Base-by-base conservation (phyloP, 148 eudicot species). In the Vaccinium darrowii region DNA sequence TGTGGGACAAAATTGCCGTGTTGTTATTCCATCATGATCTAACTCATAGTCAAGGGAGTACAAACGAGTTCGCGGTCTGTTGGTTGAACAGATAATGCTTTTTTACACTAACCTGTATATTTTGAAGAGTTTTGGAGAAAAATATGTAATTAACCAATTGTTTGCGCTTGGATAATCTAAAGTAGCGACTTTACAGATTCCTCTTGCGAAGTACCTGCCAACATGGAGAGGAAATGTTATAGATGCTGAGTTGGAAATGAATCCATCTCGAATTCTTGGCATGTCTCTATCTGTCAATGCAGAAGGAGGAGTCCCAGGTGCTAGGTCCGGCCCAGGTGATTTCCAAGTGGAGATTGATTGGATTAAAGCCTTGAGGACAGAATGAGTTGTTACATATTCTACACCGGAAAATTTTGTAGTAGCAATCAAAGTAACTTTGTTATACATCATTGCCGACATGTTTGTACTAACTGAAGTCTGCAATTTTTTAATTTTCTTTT, bases 221-320 rank as follows among this genome's bases (percentile, higher is more conserved):
- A 95, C 99, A 1, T 97, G 99, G 99, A 94, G 98, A 58, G 99
- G 99, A 43, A 95, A 94, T 60, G 96, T 97, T 33, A 97, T 97
- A 77, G 98, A 95, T 78, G 98, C 87, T 78, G 83, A 88, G 11
- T 12, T 97, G 92, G 99, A 97, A 84, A 97, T 95, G 99, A 97
- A 97, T 85, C 99, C 96, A 56, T 84, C 91, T 72, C 96, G 99
- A 79, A 58, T 95, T 72, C 87, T 97, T 8, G 98, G 98, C 69
- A 93, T 97, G 99, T 97, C 99, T 36, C 88, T 97, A 11, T 94
- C 98, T 63, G 95, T 97, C 27, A 95, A 97, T 69, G 98, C 98
- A 13, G 98, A 93, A 89, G 99, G 96, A 23, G 98, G 98, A 80
- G 89, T 90, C 75, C 99, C 98, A 1, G 98, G 94, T 84, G 93